Evolutionary conservation across 257 asterid species (phyloP), one percentile per base, ranked within the genome.

Genomic region (Leonotis leonurus): DNA sequence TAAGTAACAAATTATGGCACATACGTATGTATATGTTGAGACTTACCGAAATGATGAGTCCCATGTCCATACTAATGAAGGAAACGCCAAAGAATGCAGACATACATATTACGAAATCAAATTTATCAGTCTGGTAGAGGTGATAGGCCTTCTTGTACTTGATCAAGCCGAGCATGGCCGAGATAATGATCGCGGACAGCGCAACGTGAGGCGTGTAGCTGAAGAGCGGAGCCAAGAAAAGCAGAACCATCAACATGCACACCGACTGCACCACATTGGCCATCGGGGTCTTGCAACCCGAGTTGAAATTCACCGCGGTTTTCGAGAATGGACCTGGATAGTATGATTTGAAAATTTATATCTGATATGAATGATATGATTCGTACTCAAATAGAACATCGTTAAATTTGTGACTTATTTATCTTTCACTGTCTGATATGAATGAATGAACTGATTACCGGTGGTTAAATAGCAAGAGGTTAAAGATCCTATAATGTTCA

Each of bases 401-500:
- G 36, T 30, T 30, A 4, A 5, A 30, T 30, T 30, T 30, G 6
- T 9, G 7, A 30, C 3, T 4, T 4, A 2, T 27, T 27, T 27
- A 2, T 2, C 5, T 27, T 27, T 27, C 5, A n/a, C n/a, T 27
- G 2, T 27, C 5, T 2, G 2, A 27, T 27, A 27, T 27, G 36
- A 30, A 30, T 4, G 7, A 9, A 30, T 3, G 2, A 40, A n/a
- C 3, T 13, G 4, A n/a, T 40, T 36, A 91, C 98, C 99, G 0
- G 99, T 89, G 22, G 95, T 89, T 63, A 93, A 74, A 75, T 93
- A 93, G 77, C 99, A 93, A 0, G 99, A 93, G 3, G 96, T 87
- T 62, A 87, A 50, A 17, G 99, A 93, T 56, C 99, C 99, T 11
- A 78, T 25, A 11, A 89, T 85, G 78, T 93, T 93, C 99, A 93